Evolutionary conservation across 202 grass and related monocot genomes (phyloP), one percentile per base, ranked within the genome.

Genomic region (Digitaria exilis): DNA sequence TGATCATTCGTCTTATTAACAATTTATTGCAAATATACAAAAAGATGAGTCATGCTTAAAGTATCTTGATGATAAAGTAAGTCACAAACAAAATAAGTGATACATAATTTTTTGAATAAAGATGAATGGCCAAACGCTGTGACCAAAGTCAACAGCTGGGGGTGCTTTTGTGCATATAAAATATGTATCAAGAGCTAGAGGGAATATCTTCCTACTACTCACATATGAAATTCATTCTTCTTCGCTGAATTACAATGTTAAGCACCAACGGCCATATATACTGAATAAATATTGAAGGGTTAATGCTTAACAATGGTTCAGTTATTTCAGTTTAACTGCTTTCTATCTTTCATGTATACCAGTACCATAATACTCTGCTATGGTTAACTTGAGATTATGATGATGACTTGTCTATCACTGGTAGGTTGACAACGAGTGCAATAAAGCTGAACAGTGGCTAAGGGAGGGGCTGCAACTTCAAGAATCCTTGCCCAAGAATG

Each of bases 401-500:
- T 60, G 31, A 77, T 76, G 1, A 57, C 21, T 86, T 87, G 14
- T 13, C 9, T 81, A 17, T 46, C 64, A 96, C 13, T 81, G 14
- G 43, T 69, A 99, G 96, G 76, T 96, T 83, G 71, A 90, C 4
- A 89, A 85, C 31, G 91, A 96, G 79, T 99, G 96, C 46, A 65
- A 26, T 32, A 96, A 92, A 84, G 91, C 85, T 69, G 96, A 99
- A 76, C 87, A 89, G 69, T 99, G 96, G 96, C 71, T 99, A 73
- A 88, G 78, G 42, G 91, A 96, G 35, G 87, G 46, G 62, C 82
- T 25, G 55, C 85, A 99, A 58, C 84, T 89, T 73, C 96, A 98
- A 51, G 91, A 94, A 62, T 70, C 93, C 18, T 85, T 99, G 63
- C 89, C 91, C 19, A 93, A 91, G 87, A 92, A 93, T 90, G 88